Evolutionary conservation across 2,329 filamentous ascomycete species (phyloP).

Genomic region (Penicillium sp.): DNA sequence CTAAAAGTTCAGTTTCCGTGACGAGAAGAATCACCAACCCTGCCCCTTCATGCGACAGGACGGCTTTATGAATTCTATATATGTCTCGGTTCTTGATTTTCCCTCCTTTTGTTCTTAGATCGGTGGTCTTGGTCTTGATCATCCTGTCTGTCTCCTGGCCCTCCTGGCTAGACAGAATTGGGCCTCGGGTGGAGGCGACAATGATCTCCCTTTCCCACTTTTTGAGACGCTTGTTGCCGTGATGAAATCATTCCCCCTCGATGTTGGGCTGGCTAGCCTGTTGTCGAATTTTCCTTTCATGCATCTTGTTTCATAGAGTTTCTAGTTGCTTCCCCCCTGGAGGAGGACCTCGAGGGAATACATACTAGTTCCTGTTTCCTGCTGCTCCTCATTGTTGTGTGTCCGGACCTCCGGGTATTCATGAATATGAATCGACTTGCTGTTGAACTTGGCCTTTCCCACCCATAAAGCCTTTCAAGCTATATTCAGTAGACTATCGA

Average conservation of each 20-base stretch:
- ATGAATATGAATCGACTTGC: neutral
- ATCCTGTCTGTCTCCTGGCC: slow-evolving; percentile 5
- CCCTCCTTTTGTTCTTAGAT: slow-evolving; percentile 9
- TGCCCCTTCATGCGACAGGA: neutral
- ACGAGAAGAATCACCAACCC: slow-evolving; percentile 4
- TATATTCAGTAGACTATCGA: too few species aligned
- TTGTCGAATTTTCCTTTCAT: slow-evolving; percentile 9
- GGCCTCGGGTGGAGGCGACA: slow-evolving; percentile 6
- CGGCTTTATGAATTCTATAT: slow-evolving; percentile 3
- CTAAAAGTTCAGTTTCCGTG: slow-evolving; percentile 19
- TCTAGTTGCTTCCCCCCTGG: slow-evolving; percentile 2
- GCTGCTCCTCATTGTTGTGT: slow-evolving; percentile 11
- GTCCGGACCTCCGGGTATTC: slow-evolving; percentile 10
- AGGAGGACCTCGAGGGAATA: slow-evolving; percentile 2
- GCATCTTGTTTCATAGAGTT: slow-evolving; percentile 16
- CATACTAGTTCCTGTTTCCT: slow-evolving; percentile 7
- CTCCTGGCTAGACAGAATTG: slow-evolving; percentile 8
- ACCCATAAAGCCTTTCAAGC: too few species aligned
- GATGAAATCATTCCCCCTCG: slow-evolving; percentile 19
- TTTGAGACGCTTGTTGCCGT: slow-evolving; percentile 8
- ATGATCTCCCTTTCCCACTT: slow-evolving; percentile 21
- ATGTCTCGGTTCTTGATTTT: slow-evolving; percentile 7
- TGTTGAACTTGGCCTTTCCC: too few species aligned
- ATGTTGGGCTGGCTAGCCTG: slow-evolving; percentile 3
- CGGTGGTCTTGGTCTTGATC: too few species aligned